Conservation (phyloP, 352 stramenopile species). For the Phytophthora syringae region DNA sequence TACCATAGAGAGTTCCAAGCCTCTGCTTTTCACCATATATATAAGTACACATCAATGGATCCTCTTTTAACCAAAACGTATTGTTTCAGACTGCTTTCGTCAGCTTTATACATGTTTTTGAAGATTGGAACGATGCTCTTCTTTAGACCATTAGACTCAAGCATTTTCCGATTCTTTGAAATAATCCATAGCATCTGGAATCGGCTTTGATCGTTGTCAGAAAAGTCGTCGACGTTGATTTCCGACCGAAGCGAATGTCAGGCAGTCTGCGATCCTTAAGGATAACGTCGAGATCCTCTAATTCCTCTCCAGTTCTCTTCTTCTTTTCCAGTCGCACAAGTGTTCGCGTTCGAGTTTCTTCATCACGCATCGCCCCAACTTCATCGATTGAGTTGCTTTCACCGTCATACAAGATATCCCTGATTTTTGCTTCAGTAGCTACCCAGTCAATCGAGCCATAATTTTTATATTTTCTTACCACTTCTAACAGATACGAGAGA, state of each 20-base stretch:
- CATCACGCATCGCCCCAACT: not conserved
- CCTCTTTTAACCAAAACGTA: slow-evolving; percentile 7
- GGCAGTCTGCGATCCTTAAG: slow-evolving; percentile 8
- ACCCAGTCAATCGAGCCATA: slow-evolving; percentile 16
- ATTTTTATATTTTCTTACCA: not conserved
- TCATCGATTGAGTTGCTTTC: no score
- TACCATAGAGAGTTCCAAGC: no score
- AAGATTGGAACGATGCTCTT: slow-evolving; percentile 16
- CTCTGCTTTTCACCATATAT: no score
- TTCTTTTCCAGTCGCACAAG: not conserved
- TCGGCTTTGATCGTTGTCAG: not conserved
- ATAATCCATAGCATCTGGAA: slow-evolving; percentile 13
- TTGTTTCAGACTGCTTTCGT: slow-evolving; percentile 1
- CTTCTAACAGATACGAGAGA: not conserved
- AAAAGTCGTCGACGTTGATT: slow-evolving; percentile 5
- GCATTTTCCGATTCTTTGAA: slow-evolving; percentile 9
- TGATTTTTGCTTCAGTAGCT: slow-evolving; percentile 10
- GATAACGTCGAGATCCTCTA: not conserved
- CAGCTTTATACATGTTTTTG: slow-evolving; percentile 17
- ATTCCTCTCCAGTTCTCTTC: not conserved
- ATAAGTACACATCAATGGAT: slow-evolving; percentile 7
- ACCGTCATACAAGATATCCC: slow-evolving; percentile 11
- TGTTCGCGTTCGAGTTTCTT: no score
- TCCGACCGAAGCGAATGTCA: not conserved
- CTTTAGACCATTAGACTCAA: slow-evolving; percentile 9